Evolutionary conservation across 2,329 filamentous ascomycete species (phyloP).

Genomic region (Colletotrichum tropicicola): DNA sequence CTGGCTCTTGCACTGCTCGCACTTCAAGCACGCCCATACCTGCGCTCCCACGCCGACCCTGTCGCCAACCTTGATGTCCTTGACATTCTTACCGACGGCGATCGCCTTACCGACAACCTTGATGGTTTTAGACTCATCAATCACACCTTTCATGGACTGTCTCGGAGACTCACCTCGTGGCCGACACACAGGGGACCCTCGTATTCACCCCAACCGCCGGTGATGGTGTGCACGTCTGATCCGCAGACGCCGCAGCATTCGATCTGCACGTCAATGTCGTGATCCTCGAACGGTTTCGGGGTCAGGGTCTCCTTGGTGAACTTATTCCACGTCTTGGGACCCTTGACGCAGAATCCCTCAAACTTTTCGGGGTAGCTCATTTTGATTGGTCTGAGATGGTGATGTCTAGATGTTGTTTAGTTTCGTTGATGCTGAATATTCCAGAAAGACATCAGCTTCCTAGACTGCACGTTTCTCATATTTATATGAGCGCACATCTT

Average conservation of each 20-base stretch:
- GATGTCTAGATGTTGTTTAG: neutral
- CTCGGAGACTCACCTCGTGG: slow-evolving; percentile 52
- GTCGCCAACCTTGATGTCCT: slow-evolving; percentile 66
- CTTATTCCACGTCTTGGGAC: slow-evolving; percentile 50
- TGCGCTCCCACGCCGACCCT: slow-evolving; percentile 72
- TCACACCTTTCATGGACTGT: neutral
- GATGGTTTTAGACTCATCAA: neutral
- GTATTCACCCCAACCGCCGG: slow-evolving; percentile 63
- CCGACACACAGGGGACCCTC: slow-evolving; percentile 61
- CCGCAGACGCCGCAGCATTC: slow-evolving; percentile 73
- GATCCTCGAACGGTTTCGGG: slow-evolving; percentile 46
- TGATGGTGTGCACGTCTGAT: slow-evolving; percentile 68
- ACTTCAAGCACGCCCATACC: slow-evolving; percentile 64
- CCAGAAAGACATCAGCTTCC: neutral
- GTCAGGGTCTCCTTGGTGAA: slow-evolving; percentile 48
- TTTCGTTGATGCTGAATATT: neutral
- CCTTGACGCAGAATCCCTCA: slow-evolving; percentile 52
- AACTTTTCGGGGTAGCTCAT: slow-evolving; percentile 57
- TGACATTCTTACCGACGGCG: slow-evolving; percentile 54
- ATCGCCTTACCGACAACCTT: slow-evolving; percentile 63
- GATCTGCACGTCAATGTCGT: slow-evolving; percentile 71
- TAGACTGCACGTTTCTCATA: neutral
- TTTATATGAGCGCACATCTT: neutral
- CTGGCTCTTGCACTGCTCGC: slow-evolving; percentile 53
- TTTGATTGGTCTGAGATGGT: slow-evolving; percentile 14